phyloP scores from a whole-genome alignment of 2,329 filamentous ascomycete species.

The Juglanconis oblonga region DNA sequence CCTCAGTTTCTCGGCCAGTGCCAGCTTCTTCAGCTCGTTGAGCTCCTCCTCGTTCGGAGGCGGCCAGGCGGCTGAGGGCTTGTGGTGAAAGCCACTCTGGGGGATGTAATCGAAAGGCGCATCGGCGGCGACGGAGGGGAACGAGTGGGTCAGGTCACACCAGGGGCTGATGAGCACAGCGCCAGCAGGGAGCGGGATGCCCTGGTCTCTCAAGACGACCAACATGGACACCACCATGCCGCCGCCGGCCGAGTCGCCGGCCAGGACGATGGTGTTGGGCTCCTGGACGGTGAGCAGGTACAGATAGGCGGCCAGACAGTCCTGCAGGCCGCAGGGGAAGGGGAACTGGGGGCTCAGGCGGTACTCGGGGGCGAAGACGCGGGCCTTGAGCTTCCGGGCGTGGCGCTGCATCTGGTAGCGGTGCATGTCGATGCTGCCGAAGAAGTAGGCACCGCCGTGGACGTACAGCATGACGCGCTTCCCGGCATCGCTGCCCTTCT shows the following conservation, averaged over 20 bases:
- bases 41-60: constrained; percentile 80
- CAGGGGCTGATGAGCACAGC: constrained; percentile 90
- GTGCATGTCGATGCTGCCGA: constrained; percentile 93
- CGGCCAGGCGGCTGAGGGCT: constrained; percentile 87
- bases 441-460: constrained; percentile 93
- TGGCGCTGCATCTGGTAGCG: constrained; percentile 98
- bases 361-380: constrained; percentile 84
- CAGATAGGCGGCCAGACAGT: constrained; percentile 85
- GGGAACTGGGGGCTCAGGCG: constrained; percentile 90
- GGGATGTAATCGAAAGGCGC: constrained; percentile 85
- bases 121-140: constrained; percentile 78
- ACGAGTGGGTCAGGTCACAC: constrained; percentile 94
- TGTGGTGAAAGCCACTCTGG: constrained; percentile 81
- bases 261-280: constrained; percentile 78
- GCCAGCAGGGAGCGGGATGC: constrained; percentile 80
- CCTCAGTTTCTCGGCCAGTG: constrained; percentile 36
- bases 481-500: constrained; percentile 55
- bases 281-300: constrained; percentile 75
- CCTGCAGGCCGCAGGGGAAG: constrained; percentile 88
- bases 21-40: constrained; percentile 48
- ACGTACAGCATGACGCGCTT: constrained; percentile 88
- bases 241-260: constrained; percentile 89
- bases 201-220: constrained; percentile 77
- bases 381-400: constrained; percentile 87
- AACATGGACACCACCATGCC: constrained; percentile 84